These are phyloP conservation scores for Mycosarcoma mackinlayi DNA, from an alignment of 1,284 basidiomycete species.

Conservation along the genomic window DNA sequence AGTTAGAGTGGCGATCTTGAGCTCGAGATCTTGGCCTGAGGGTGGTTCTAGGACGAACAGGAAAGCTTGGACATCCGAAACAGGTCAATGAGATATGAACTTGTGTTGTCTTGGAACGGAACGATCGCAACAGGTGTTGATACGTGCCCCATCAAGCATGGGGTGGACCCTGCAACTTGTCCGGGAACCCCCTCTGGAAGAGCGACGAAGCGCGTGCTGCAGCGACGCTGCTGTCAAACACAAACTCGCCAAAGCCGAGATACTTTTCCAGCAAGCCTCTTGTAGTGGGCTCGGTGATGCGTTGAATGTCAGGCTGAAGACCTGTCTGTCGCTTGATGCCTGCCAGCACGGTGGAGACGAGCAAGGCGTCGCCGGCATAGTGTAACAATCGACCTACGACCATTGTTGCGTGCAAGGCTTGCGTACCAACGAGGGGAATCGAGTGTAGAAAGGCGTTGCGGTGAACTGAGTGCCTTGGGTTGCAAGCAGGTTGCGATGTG, in stretches of 20 bases:
- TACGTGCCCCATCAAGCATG: conserved; percentile 1
- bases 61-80: too few relatives aligned
- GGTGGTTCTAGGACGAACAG: too few relatives aligned
- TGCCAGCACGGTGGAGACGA: conserved; percentile 88
- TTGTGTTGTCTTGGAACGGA: too few relatives aligned
- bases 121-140: too few relatives aligned
- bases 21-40: not conserved
- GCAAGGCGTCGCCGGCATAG: conserved; percentile 84
- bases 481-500: too few relatives aligned
- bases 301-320: conserved; percentile 49
- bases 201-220: conserved; percentile 51
- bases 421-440: too few relatives aligned
- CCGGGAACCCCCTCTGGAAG: conserved; percentile 46
- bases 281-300: conserved; percentile 74
- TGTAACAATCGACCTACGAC: conserved; percentile 79
- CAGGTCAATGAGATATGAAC: too few relatives aligned
- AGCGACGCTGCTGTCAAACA: conserved; percentile 74
- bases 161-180: conserved; percentile 17
- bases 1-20: not conserved
- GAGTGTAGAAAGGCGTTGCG: too few relatives aligned
- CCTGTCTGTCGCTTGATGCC: conserved; percentile 82
- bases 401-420: conserved; percentile 23
- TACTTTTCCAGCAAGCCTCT: conserved; percentile 83
- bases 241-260: conserved; percentile 84
- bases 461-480: too few relatives aligned